Base-by-base conservation (phyloP, 176 grass and related monocot genomes). In the Juncus inflexus region DNA sequence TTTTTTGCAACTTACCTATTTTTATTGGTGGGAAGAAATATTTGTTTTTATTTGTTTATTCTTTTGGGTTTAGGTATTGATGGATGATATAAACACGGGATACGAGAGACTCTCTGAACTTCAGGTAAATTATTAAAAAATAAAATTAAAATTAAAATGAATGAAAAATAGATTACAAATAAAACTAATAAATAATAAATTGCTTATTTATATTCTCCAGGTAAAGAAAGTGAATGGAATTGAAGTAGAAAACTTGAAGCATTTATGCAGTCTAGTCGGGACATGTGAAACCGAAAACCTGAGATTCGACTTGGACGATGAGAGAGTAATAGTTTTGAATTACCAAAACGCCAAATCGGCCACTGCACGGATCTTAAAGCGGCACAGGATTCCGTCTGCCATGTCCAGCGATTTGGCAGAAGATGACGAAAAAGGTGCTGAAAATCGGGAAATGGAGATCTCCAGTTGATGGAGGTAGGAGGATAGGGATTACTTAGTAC, bases 61-160 rank as follows among this genome's bases (percentile, higher is more conserved):
- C 55, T 28, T 67, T 7, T 73, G 2, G 16, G 8, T 78, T 73
- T 71, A 87, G 84, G 85, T 97, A 78, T 65, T 97, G n/a, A 91
- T 97, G 80, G 92, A 97, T 86, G 92, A 97, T 80, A 89, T 97
- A 66, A 97, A 91, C 74, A 76, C 90, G 0, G 92, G 92, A 49
- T 97, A 91, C 5, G 92, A 97, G 79, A 86, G 87, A 50, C 79
- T 97, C 3, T 63, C 87, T 60, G 87, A 97, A 75, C 40, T 91
- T 5, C 87, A 89, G 87, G 92, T 97, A 58, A 47, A 47, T 47
- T 6, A 47, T 6, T 47, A 47, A 9, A 47, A 47, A 47, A 0
- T 47, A 9, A 47, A 9, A 47, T 47, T 6, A 47, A 6, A 47
- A 47, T 5, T 47, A 47, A 47, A 47, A 28, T 28, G 19, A 28